Base-by-base conservation (phyloP, 2,329 filamentous ascomycete species). In the Ophiostoma piceae region DNA sequence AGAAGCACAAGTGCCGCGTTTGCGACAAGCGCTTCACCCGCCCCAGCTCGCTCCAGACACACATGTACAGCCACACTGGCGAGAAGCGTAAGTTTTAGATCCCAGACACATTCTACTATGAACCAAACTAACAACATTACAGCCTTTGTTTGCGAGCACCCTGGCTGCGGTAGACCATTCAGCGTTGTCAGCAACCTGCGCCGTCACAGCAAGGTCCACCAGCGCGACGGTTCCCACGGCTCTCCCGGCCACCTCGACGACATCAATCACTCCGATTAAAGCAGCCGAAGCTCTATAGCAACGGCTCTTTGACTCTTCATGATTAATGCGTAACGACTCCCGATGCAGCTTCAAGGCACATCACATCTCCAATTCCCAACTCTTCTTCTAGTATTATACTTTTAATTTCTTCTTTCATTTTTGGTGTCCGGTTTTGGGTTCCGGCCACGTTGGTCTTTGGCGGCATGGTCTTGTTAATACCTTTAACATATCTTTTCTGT, bases 1-100 rank as follows among this genome's bases (percentile, higher is more conserved):
- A 98, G 88, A 98, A 98, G 85, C 95, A 98, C 83, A 97, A 97
- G 84, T 98, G 94, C 86, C 97, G 97, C 82, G 91, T 98, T 71
- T 98, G 94, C 83, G 94, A 97, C 80, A 97, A 98, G 86, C 89
- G 94, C 62, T 98, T 98, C 79, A 97, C 94, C 1, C 88, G 94
- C 68, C 94, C 94, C 0, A 97, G 93, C 77, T 97, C 94, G 22
- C 81, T 98, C 41, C 94, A 97, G 78, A 98, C 94, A 32, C 94
- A 98, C 78, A 97, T 97, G 91, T 97, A 97, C 81, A 96, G 92
- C 80, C 94, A 98, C 78, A 98, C 94, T 70, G 94, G 94, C 77
- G 94, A 98, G 80, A 98, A 98, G 83, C 94, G 93, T 97, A 87
- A 84, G 92, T 90, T 43, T 32, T 47, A 29, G 3, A 39, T n/a